These are phyloP conservation scores for Rhodotorula babjevae DNA, from an alignment of 768 basidiomycete genomes.

Conservation along the genomic window DNA sequence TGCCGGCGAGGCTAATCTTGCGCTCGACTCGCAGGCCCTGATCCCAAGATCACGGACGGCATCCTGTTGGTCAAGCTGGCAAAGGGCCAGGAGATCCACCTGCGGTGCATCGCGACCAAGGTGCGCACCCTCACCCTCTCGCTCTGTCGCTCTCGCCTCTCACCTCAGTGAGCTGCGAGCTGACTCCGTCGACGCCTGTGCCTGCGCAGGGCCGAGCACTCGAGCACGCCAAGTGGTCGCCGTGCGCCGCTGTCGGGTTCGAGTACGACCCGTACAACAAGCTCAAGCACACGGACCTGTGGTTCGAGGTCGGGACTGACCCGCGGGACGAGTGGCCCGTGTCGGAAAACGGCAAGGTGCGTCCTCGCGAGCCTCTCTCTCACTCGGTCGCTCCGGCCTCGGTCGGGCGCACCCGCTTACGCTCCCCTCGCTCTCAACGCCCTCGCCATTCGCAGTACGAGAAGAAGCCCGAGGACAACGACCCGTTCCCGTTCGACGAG, in stretches of 20 bases:
- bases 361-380: constrained; percentile 10
- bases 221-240: constrained; percentile 99
- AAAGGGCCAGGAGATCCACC: constrained; percentile 82
- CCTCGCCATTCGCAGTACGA: constrained; percentile 17
- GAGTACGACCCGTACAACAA: constrained; percentile 99
- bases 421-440: no score
- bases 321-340: constrained; percentile 84
- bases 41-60: constrained; percentile 25
- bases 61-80: constrained; percentile 86
- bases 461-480: constrained; percentile 38
- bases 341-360: constrained; percentile 85
- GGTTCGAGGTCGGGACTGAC: constrained; percentile 71
- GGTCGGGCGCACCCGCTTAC: not conserved
- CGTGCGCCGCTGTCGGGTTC: constrained; percentile 86
- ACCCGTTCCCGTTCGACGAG: constrained; percentile 75
- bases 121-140: constrained; percentile 49
- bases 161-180: no score
- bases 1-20: no score
- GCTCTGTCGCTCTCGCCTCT: no score
- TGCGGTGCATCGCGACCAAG: constrained; percentile 88
- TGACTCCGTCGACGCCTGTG: no score
- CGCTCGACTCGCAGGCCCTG: constrained; percentile 2
- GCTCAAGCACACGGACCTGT: constrained; percentile 88
- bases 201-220: constrained; percentile 79
- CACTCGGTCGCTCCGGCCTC: not conserved